A percentile compares a stretch with the other conserved stretches of the same genome.
phyloP scores from a whole-genome alignment of 2,329 filamentous ascomycete genomes.

The Aspergillus fischeri region DNA sequence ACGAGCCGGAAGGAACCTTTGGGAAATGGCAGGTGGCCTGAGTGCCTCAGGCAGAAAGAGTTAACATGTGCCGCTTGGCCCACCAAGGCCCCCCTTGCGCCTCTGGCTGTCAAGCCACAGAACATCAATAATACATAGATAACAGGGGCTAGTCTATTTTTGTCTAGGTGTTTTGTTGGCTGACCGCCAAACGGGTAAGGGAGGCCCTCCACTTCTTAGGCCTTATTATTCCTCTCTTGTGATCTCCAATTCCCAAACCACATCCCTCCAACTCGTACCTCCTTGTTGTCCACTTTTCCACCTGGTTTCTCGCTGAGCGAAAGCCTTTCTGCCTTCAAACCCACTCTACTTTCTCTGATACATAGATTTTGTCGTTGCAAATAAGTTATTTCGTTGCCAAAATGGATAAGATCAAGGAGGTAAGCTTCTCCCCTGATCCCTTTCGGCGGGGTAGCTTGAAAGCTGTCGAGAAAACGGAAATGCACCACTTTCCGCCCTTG shows the following conservation, averaged over 20 bases:
- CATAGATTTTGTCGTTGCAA: conserved; percentile 23
- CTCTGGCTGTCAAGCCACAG: neutral
- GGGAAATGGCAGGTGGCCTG: neutral
- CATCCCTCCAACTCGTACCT: conserved; percentile 14
- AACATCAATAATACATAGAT: neutral
- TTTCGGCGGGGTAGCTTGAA: conserved; percentile 38
- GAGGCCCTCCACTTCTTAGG: conserved; percentile 15
- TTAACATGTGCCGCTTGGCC: neutral
- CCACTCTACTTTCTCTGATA: conserved; percentile 27
- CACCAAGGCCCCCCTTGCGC: neutral
- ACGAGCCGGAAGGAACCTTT: neutral
- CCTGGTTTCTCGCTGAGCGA: conserved; percentile 36
- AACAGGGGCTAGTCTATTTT: conserved; percentile 1
- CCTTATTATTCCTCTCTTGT: conserved; percentile 6
- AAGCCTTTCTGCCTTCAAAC: conserved; percentile 22
- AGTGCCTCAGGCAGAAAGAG: neutral
- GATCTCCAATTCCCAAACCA: conserved; percentile 3
- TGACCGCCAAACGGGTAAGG: conserved; percentile 17
- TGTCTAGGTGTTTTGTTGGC: conserved; percentile 6
- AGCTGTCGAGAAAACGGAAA: conserved; percentile 23
- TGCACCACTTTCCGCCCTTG: conserved; percentile 17
- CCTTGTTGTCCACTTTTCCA: conserved; percentile 6
- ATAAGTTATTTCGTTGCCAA: conserved; percentile 33
- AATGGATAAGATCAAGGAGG: conserved; percentile 91
- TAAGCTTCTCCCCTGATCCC: conserved; percentile 47